Conservation (phyloP, 1,139 yeast species). For the Geotrichum histeridarum region DNA sequence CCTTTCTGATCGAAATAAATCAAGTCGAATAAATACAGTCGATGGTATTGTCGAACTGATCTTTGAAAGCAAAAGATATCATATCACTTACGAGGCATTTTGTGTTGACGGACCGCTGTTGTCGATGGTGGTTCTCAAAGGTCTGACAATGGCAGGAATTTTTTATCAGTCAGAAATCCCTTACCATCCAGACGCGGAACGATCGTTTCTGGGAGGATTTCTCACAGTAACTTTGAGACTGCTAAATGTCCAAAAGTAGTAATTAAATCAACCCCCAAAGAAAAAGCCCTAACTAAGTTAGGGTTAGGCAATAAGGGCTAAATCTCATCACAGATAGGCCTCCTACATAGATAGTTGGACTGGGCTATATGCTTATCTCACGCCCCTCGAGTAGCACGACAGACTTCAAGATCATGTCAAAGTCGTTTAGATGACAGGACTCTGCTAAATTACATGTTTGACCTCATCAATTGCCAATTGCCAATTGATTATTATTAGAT, state of each 20-base stretch:
- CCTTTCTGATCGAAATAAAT: too few relatives aligned
- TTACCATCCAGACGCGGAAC: constrained; percentile 1
- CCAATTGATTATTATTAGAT: too few relatives aligned
- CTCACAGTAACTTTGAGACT: constrained; percentile 8
- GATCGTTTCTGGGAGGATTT: not conserved
- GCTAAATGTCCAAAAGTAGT: constrained; percentile 2
- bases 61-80: not conserved
- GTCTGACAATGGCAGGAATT: constrained; percentile 14
- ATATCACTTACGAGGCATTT: constrained; percentile 19
- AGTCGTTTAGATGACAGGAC: too few relatives aligned
- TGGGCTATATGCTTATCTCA: too few relatives aligned
- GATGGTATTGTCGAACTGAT: not conserved
- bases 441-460: too few relatives aligned
- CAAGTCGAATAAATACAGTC: not conserved
- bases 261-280: not conserved
- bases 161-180: constrained; percentile 12
- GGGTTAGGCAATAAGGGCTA: not conserved
- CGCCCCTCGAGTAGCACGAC: too few relatives aligned
- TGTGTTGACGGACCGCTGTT: constrained; percentile 18
- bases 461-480: too few relatives aligned
- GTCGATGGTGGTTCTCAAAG: constrained; percentile 18
- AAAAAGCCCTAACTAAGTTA: constrained; percentile 4
- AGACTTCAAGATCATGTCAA: too few relatives aligned
- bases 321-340: not conserved
- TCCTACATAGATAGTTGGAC: too few relatives aligned